Evolutionary conservation across 495 filamentous ascomycete genomes (phyloP).

Genomic region (Podospora conica): DNA sequence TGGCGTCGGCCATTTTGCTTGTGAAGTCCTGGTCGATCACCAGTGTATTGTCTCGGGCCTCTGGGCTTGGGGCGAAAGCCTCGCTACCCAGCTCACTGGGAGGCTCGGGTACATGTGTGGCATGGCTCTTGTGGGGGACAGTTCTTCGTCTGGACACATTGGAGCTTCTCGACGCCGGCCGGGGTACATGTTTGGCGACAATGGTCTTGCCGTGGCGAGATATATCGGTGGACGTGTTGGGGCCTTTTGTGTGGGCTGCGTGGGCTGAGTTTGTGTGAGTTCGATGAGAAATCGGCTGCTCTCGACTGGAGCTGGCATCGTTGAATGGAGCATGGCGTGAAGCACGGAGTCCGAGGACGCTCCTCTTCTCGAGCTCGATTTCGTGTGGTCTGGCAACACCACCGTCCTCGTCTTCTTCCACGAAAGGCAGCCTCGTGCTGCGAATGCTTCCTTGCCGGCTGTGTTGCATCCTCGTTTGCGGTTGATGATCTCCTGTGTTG

Average conservation of each 20-base stretch:
- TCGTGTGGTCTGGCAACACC: neutral
- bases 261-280: neutral
- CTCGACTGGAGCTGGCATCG: neutral
- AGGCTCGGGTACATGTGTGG: neutral
- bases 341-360: neutral
- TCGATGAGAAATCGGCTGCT: neutral
- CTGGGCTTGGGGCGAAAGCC: constrained; percentile 12
- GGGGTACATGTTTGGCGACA: neutral
- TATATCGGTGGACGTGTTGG: neutral
- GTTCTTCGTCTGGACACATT: constrained; percentile 2
- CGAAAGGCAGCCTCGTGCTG: neutral
- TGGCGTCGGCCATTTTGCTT: constrained; percentile 13
- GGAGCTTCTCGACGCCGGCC: neutral
- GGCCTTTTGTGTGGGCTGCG: too few species aligned
- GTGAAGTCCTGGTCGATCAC: constrained; percentile 22
- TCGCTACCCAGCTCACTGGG: neutral
- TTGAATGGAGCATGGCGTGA: neutral
- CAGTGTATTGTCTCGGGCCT: constrained; percentile 4
- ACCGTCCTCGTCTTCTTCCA: neutral
- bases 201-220: neutral
- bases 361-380: neutral
- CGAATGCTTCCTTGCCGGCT: neutral
- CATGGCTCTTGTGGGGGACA: neutral
- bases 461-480: neutral
- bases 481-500: neutral